A percentile compares a stretch with the other conserved stretches of the same genome.
phyloP scores from a whole-genome alignment of 2,329 filamentous ascomycete species.

The Ascochyta lentis region DNA sequence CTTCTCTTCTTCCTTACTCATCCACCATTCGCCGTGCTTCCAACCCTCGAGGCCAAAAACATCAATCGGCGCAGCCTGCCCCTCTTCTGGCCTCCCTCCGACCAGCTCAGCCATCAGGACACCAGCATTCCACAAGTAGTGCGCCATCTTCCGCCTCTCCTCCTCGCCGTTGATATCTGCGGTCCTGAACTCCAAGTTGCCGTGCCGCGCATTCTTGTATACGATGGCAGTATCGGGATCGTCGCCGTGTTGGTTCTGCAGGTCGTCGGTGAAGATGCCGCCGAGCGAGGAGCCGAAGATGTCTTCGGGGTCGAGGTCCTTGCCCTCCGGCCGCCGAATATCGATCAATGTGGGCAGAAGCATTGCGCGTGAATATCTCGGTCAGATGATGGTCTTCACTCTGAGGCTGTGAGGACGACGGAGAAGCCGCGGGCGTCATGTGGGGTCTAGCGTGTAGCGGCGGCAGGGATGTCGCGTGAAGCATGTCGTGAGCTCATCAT shows the following conservation, averaged over 20 bases:
- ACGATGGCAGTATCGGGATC: constrained; percentile 61
- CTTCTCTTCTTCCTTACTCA: constrained; percentile 38
- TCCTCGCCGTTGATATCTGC: constrained; percentile 59
- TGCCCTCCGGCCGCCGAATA: constrained; percentile 31
- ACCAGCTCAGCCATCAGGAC: constrained; percentile 55
- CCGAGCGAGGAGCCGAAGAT: constrained; percentile 65
- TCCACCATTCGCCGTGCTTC: constrained; percentile 42
- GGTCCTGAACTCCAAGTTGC: constrained; percentile 49
- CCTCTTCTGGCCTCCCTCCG: constrained; percentile 32
- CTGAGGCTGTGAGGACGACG: neutral
- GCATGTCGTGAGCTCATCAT: constrained; percentile 32
- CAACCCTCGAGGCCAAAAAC: constrained; percentile 24
- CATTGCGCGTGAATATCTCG: constrained; percentile 17
- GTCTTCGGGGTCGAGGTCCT: constrained; percentile 61
- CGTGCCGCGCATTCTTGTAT: constrained; percentile 57
- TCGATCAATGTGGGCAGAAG: constrained; percentile 40
- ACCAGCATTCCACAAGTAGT: constrained; percentile 75
- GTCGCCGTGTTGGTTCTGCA: constrained; percentile 71
- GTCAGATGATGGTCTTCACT: neutral
- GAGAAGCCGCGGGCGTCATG: neutral
- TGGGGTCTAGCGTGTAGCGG: neutral
- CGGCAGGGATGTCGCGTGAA: neutral
- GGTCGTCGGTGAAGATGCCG: constrained; percentile 72
- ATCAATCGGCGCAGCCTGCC: constrained; percentile 30
- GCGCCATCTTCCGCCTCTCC: constrained; percentile 69